A percentile compares a stretch with the other conserved stretches of the same genome.
Conservation (phyloP, 208 protist genomes). For the Leishmania tarentolae region DNA sequence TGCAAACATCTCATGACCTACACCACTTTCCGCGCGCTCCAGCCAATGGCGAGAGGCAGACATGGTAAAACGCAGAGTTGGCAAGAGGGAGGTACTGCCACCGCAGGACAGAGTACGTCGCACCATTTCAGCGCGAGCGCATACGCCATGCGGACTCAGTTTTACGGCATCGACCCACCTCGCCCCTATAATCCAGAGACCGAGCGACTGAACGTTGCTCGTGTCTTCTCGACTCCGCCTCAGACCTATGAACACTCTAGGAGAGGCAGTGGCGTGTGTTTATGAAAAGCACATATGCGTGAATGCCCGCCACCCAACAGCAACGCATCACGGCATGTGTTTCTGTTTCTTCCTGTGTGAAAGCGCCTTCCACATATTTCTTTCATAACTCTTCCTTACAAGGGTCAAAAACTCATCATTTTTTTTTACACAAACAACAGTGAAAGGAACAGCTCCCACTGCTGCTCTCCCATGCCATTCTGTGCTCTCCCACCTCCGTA, state of each 20-base stretch:
- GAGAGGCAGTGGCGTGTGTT: not conserved
- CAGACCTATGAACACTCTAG: not conserved
- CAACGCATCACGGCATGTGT: not conserved
- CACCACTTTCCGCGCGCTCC: not conserved
- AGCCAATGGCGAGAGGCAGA: not conserved
- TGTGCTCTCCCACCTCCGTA: not conserved
- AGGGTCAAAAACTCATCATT: not conserved
- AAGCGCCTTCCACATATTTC: not conserved
- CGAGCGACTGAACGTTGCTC: not conserved
- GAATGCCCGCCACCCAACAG: not conserved
- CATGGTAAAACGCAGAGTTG: not conserved
- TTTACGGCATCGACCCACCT: not conserved
- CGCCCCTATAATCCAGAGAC: not conserved
- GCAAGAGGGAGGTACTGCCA: not conserved
- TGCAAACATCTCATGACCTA: not conserved
- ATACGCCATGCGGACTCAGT: not conserved
- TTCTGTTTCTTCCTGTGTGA: not conserved
- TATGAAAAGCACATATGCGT: not conserved
- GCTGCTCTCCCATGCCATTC: not conserved
- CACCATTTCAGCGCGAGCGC: not conserved
- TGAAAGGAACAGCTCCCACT: not conserved
- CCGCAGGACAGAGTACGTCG: not conserved
- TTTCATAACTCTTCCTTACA: not conserved
- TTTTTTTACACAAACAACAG: not conserved
- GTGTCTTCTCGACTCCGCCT: not conserved